phyloP scores from a whole-genome alignment of 371 early-diverging fungal genomes.

The Thermomucor indicae-seudaticae region DNA sequence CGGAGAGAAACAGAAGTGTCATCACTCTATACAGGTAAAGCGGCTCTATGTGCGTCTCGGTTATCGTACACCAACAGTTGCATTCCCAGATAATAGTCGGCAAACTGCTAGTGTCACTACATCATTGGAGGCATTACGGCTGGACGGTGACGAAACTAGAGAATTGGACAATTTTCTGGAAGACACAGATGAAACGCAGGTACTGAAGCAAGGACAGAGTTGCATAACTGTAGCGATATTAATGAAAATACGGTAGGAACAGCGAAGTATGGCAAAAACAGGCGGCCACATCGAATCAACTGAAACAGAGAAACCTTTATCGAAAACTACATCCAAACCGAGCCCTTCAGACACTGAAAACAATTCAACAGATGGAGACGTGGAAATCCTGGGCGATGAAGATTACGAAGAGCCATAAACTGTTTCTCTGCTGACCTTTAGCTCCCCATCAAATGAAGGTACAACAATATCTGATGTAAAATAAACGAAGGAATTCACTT shows the following conservation, averaged over 20 bases:
- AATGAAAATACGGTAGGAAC: too few relatives aligned
- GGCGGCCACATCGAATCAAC: too few relatives aligned
- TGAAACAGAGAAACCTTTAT: too few relatives aligned
- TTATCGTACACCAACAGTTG: neutral
- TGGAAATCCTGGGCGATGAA: constrained; percentile 38
- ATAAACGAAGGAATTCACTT: too few relatives aligned
- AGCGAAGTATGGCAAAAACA: too few relatives aligned
- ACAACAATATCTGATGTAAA: too few relatives aligned
- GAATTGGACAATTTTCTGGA: constrained; percentile 24
- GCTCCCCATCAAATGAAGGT: too few relatives aligned
- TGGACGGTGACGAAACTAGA: constrained; percentile 11
- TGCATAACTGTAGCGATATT: too few relatives aligned
- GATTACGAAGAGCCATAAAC: constrained; percentile 26
- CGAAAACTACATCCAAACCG: neutral
- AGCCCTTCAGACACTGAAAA: constrained; percentile 5
- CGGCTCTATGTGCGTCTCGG: neutral
- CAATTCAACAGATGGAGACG: constrained; percentile 10
- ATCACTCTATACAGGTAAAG: constrained; percentile 33
- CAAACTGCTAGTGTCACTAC: constrained; percentile 4
- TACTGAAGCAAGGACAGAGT: constrained; percentile 4
- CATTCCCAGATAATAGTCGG: neutral
- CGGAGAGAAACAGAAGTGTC: constrained; percentile 35
- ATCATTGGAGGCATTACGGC: constrained; percentile 17
- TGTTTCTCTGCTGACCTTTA: too few relatives aligned
- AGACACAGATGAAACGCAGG: constrained; percentile 2